phyloP scores from a whole-genome alignment of 495 filamentous ascomycete species.

The Penicillium dipodomyicola region DNA sequence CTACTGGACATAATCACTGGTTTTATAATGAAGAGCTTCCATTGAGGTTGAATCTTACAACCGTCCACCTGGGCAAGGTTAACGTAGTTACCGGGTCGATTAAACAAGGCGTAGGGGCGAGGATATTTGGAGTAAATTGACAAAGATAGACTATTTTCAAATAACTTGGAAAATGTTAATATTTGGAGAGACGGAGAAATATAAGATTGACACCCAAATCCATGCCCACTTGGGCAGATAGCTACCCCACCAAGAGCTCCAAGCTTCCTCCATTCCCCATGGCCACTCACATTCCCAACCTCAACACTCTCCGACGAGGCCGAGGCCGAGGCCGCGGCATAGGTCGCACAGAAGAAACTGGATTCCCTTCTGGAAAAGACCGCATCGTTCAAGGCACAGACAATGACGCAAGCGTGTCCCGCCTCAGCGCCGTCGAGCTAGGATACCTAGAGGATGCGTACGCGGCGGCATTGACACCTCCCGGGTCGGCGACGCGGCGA shows the following conservation, averaged over 20 bases:
- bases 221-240: not conserved
- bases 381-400: constrained; percentile 82
- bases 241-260: constrained; percentile 24
- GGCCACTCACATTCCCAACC: constrained; percentile 75
- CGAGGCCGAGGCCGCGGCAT: constrained; percentile 43
- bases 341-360: constrained; percentile 11
- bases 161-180: not conserved
- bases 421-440: constrained; percentile 82
- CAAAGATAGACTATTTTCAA: not conserved
- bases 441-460: constrained; percentile 85
- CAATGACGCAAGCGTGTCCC: constrained; percentile 82
- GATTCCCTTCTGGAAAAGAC: constrained; percentile 44
- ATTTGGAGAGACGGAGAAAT: not conserved
- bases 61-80: not conserved
- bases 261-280: constrained; percentile 43
- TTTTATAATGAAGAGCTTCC: too few species aligned
- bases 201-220: too few species aligned
- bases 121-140: too few species aligned
- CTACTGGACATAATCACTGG: not conserved
- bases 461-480: constrained; percentile 62
- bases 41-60: too few species aligned
- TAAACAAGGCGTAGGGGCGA: not conserved
- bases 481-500: constrained; percentile 48
- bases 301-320: constrained; percentile 62
- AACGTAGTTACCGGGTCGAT: not conserved